Evolutionary conservation across 129 eudicot genomes (phyloP).

Genomic region (Centrapalus pauciflorus): DNA sequence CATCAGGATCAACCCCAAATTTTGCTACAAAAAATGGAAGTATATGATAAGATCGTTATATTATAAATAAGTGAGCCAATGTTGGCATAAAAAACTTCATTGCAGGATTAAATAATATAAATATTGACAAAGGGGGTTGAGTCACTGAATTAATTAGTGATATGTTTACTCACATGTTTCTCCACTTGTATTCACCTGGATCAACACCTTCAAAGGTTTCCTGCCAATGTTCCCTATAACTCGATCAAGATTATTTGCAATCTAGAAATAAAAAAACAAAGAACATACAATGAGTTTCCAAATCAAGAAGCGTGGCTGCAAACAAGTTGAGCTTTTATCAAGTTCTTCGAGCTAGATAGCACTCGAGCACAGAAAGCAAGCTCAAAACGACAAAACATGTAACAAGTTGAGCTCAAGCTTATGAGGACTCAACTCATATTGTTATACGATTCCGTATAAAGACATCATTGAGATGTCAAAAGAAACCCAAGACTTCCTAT

Average conservation of each 20-base stretch:
- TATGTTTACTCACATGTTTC: conserved; percentile 69
- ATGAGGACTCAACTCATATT: no score
- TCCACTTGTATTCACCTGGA: conserved; percentile 98
- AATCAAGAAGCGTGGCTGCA: background rate
- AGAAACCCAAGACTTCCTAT: background rate
- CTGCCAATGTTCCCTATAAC: conserved; percentile 77
- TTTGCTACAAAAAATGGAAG: conserved; percentile 72
- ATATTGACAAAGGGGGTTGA: background rate
- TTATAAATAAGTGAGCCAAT: background rate
- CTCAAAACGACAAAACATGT: no score
- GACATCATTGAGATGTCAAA: background rate
- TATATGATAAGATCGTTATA: background rate
- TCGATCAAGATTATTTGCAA: conserved; percentile 85
- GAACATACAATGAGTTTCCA: conserved; percentile 5
- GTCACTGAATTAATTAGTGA: background rate
- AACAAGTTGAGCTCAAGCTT: no score
- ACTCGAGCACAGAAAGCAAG: no score
- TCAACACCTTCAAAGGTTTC: conserved; percentile 77
- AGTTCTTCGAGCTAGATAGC: no score
- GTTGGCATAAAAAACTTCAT: no score
- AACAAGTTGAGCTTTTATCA: no score
- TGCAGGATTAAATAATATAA: no score
- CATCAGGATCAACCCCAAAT: conserved; percentile 84
- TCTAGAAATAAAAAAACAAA: conserved; percentile 28
- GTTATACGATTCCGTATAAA: no score